These are phyloP conservation scores for Arthrobotrys conoides DNA, from an alignment of 2,329 filamentous ascomycete species.

Conservation along the genomic window DNA sequence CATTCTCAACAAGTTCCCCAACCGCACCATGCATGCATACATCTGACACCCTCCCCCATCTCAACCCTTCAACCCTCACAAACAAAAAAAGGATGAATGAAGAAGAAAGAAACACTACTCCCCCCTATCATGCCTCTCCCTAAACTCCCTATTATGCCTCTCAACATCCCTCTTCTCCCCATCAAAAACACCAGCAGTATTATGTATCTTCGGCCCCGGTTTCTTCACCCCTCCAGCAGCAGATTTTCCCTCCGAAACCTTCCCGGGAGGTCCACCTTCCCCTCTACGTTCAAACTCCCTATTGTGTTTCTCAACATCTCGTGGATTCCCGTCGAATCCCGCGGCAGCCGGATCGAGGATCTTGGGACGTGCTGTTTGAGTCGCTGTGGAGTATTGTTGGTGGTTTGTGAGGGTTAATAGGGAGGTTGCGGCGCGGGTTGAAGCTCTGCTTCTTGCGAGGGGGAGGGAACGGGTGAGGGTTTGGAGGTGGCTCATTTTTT, in stretches of 20 bases:
- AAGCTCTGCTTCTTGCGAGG: conserved; percentile 14
- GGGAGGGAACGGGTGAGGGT: conserved; percentile 8
- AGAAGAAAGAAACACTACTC: not conserved
- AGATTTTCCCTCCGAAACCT: not conserved
- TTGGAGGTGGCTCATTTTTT: conserved; percentile 39
- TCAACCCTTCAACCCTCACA: not conserved
- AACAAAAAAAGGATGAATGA: not conserved
- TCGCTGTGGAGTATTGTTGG: conserved; percentile 12
- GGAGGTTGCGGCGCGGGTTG: not conserved
- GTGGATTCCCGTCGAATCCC: conserved; percentile 28
- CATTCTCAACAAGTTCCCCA: not conserved
- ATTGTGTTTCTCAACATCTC: conserved; percentile 28
- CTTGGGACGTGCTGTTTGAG: conserved; percentile 39
- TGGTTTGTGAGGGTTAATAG: conserved; percentile 13
- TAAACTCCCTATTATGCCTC: conserved; percentile 55
- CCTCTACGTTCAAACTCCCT: not conserved
- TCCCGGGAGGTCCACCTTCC: not conserved
- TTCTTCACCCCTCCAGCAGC: conserved; percentile 4
- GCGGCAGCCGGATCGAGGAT: conserved; percentile 25
- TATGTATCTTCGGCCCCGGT: conserved; percentile 27
- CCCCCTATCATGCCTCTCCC: conserved; percentile 37
- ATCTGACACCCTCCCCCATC: not conserved
- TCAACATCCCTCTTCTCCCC: conserved; percentile 48
- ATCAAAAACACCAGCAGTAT: conserved; percentile 26
- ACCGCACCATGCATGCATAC: not conserved